Evolutionary conservation across 2,329 filamentous ascomycete species (phyloP), one percentile per base, ranked within the genome.

Genomic region (Cladosporium oxysporum): DNA sequence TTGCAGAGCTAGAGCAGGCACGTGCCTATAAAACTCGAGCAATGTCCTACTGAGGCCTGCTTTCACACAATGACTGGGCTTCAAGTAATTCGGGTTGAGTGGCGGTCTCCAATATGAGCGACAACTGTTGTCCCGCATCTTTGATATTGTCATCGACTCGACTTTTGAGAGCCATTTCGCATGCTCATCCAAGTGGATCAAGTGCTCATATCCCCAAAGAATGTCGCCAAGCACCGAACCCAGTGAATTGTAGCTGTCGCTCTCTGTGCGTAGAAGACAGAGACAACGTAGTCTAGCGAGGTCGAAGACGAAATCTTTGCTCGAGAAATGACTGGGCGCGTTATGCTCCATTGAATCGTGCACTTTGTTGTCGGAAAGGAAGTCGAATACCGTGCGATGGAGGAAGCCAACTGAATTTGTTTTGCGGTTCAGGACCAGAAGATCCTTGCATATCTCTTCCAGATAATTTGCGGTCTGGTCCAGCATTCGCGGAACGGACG

Each of bases 341-440:
- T 33, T 11, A 12, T 50, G 16, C 14, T 49, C 41, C 41, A 60
- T 16, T 2, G 2, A 1, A 33, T 5, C 35, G 5, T 5, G 6
- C 8, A 29, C 11, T 12, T 37, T 18, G 1, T 35, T 28, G n/a
- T 52, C 31, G 18, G 1, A 8, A 7, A 62, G 31, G 8, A 37
- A 62, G 6, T 62, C 59, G 6, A 53, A 62, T 4, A 53, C 59
- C 0, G 59, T 37, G 7, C 59, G 59, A 41, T 62, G 59, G 3
- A 53, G 7, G 16, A 55, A 62, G 1, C n/a, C 29, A 5, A 62
- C 58, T 2, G n/a, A 8, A 0, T 33, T 21, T 1, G 28, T 21
- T 10, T 14, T 1, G 3, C 21, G 47, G 10, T 37, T 14, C 12
- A 62, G 3, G 4, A 62, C 47, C 47, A 62, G 49, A 11, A 62